Conservation (phyloP, 176 grass and related monocot species). For the Microstegium vimineum region DNA sequence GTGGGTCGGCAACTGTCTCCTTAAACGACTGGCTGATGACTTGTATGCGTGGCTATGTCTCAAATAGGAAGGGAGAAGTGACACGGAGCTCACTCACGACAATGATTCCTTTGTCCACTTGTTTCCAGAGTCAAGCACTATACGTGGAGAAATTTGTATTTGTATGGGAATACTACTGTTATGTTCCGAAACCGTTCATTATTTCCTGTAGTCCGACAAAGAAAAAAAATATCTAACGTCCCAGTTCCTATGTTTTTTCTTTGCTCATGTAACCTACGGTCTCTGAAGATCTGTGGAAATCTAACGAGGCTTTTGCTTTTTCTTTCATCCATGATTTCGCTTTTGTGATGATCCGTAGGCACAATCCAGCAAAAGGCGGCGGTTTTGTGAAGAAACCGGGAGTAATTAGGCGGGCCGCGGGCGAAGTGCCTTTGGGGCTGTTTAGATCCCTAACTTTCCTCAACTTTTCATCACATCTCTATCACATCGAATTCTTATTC, state of each 20-base stretch:
- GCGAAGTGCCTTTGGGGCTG: too few relatives aligned
- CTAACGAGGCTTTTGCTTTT: not conserved
- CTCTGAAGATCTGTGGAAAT: not conserved
- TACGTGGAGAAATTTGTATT: not conserved
- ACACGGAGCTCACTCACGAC: not conserved
- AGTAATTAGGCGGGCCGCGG: not conserved
- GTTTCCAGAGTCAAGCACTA: not conserved
- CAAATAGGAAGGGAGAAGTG: not conserved
- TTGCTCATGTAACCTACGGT: not conserved
- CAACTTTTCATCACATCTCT: too few relatives aligned
- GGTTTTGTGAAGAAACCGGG: not conserved
- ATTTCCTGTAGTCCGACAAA: not conserved
- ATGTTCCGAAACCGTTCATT: not conserved
- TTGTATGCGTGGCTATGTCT: not conserved
- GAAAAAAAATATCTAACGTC: not conserved
- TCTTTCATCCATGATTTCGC: not conserved
- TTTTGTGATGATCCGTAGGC: not conserved
- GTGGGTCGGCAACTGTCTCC: slow-evolving; percentile 15
- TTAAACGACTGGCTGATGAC: not conserved
- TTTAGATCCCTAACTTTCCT: too few relatives aligned
- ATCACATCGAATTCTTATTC: too few relatives aligned
- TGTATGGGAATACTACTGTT: not conserved
- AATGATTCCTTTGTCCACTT: slow-evolving; percentile 9
- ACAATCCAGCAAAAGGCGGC: not conserved
- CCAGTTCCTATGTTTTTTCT: not conserved